phyloP scores from a whole-genome alignment of 1,284 basidiomycete genomes.

The Apiotrichum sp. region DNA sequence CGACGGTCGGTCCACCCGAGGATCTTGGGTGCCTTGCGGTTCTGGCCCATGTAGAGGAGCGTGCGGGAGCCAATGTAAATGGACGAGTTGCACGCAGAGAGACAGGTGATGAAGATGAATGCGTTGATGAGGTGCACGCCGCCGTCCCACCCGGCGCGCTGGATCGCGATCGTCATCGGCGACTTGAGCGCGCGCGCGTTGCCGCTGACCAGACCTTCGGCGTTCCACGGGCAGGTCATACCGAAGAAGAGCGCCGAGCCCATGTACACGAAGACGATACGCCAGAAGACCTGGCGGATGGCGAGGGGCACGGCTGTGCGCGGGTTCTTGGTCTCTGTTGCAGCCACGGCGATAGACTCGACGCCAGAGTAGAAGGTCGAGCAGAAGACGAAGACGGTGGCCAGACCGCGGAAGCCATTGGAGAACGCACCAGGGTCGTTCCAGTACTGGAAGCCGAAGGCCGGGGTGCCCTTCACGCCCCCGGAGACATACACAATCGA shows the following conservation, averaged over 20 bases:
- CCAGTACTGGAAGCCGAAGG: constrained; percentile 50
- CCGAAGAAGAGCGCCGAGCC: constrained; percentile 59
- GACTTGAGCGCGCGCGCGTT: constrained; percentile 58
- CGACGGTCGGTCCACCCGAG: constrained; percentile 42
- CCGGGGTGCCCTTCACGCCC: constrained; percentile 43
- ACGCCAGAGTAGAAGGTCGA: constrained; percentile 25
- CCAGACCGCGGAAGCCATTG: constrained; percentile 24
- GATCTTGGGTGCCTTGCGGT: constrained; percentile 38
- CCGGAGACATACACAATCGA: constrained; percentile 58
- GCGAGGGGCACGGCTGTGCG: constrained; percentile 71
- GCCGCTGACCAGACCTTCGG: constrained; percentile 54
- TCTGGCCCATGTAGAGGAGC: constrained; percentile 38
- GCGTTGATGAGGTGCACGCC: constrained; percentile 65
- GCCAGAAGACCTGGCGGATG: constrained; percentile 65
- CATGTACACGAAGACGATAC: constrained; percentile 70
- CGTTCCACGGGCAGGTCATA: constrained; percentile 65
- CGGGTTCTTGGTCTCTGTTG: constrained; percentile 56
- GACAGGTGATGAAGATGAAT: constrained; percentile 54
- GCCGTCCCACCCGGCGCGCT: constrained; percentile 64
- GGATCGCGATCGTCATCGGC: constrained; percentile 70
- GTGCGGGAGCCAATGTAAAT: constrained; percentile 38
- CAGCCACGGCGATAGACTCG: constrained; percentile 46
- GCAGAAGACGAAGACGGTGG: constrained; percentile 18
- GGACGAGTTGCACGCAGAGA: constrained; percentile 42
- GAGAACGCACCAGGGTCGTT: constrained; percentile 48